Conservation (phyloP, 345 rosid species). For the Zanthoxylum bungeanum region DNA sequence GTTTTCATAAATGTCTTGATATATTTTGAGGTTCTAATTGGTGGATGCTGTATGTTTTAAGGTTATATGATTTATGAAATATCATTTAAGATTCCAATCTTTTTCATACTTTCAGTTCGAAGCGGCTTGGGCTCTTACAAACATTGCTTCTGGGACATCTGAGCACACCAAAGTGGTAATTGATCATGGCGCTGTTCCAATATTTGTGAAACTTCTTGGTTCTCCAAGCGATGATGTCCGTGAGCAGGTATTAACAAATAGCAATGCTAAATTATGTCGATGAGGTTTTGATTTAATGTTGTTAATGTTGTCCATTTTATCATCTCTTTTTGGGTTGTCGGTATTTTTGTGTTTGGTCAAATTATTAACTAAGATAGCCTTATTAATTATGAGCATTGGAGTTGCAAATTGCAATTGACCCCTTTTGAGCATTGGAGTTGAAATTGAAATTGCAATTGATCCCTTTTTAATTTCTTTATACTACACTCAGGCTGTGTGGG, state of each 20-base stretch:
- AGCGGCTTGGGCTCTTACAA: slow-evolving; percentile 91
- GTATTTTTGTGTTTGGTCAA: background rate
- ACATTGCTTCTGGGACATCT: slow-evolving; percentile 88
- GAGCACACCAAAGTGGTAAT: slow-evolving; percentile 86
- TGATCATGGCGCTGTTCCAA: slow-evolving; percentile 84
- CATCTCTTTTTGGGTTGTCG: background rate
- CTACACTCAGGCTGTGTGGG: slow-evolving; percentile 71
- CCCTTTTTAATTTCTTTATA: background rate
- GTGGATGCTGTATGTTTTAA: too few relatives aligned
- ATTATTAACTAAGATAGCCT: background rate
- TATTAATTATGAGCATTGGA: background rate
- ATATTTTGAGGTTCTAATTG: background rate
- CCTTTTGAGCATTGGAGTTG: too few relatives aligned
- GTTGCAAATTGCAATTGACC: too few relatives aligned
- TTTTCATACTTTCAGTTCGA: slow-evolving; percentile 49
- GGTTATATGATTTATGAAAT: background rate
- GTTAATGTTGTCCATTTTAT: background rate
- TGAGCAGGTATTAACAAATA: slow-evolving; percentile 65
- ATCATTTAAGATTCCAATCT: background rate
- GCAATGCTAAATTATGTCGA: background rate
- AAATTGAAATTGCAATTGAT: background rate
- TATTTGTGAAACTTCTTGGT: slow-evolving; percentile 69
- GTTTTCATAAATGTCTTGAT: background rate
- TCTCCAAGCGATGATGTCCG: slow-evolving; percentile 75
- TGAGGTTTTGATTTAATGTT: background rate